Percentiles rank a stretch among this genome's conserved stretches.
phyloP scores from a whole-genome alignment of 2,329 filamentous ascomycete species.

The Alternaria sp. region DNA sequence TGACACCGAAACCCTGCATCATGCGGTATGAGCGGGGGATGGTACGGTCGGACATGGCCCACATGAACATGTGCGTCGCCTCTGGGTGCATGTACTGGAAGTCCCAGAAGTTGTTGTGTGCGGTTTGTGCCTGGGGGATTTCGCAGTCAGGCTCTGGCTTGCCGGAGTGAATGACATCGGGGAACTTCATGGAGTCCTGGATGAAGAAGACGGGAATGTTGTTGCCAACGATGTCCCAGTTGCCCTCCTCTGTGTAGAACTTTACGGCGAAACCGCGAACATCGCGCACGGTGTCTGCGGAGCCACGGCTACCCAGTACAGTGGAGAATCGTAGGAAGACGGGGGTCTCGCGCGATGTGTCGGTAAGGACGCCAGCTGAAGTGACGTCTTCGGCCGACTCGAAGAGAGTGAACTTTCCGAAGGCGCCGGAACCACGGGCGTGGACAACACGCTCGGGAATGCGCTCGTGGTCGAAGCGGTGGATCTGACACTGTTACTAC shows the following conservation, averaged over 20 bases:
- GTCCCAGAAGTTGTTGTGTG: constrained; percentile 81
- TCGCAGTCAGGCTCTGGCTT: constrained; percentile 76
- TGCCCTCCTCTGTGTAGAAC: constrained; percentile 79
- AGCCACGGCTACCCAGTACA: constrained; percentile 75
- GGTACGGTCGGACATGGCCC: constrained; percentile 76
- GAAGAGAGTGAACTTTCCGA: constrained; percentile 70
- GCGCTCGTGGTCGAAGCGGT: constrained; percentile 77
- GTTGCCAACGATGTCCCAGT: constrained; percentile 77
- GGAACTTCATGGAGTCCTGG: constrained; percentile 52
- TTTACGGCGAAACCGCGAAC: constrained; percentile 80
- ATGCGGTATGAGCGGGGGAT: constrained; percentile 79
- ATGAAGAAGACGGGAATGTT: constrained; percentile 80
- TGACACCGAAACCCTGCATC: constrained; percentile 88
- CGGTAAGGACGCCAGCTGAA: constrained; percentile 68
- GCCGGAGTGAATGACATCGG: constrained; percentile 66
- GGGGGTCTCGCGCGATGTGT: constrained; percentile 70
- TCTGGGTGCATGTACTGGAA: constrained; percentile 70
- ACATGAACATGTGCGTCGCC: constrained; percentile 79
- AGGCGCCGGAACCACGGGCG: constrained; percentile 68
- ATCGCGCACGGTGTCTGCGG: constrained; percentile 82
- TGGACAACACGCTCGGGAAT: constrained; percentile 74
- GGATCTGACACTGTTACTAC: constrained; percentile 58
- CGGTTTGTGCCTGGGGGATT: constrained; percentile 72
- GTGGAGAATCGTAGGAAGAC: constrained; percentile 80
- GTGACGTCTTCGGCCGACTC: constrained; percentile 69